These are phyloP conservation scores for Paracoccidioides brasiliensis DNA, from an alignment of 2,329 filamentous ascomycete genomes.

Conservation along the genomic window DNA sequence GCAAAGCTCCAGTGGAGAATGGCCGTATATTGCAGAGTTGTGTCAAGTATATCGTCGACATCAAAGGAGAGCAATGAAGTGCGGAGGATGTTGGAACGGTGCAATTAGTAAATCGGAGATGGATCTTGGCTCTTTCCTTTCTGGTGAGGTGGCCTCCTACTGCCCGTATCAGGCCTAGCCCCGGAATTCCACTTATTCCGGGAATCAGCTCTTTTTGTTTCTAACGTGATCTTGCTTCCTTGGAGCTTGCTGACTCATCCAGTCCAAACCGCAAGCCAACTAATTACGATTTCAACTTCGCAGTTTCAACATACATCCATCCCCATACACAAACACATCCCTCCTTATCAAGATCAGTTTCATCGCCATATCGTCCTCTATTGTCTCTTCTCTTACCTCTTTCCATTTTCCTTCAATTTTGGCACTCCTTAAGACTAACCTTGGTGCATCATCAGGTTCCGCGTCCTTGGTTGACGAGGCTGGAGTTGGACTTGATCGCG, in stretches of 20 bases:
- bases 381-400: background rate
- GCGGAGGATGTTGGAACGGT: background rate
- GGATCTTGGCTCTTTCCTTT: background rate
- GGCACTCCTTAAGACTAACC: background rate
- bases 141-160: slow-evolving; percentile 4
- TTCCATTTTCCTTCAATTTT: background rate
- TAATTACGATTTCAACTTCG: background rate
- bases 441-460: background rate
- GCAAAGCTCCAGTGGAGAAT: no score
- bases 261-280: background rate
- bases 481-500: slow-evolving; percentile 1
- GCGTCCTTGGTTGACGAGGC: background rate
- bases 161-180: slow-evolving; percentile 2
- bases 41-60: no score
- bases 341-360: background rate
- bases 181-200: background rate
- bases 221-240: background rate
- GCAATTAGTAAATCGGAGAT: no score
- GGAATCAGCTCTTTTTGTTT: background rate
- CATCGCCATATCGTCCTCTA: background rate
- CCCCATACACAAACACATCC: background rate
- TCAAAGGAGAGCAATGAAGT: no score
- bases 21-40: no score
- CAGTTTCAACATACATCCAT: background rate
- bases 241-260: background rate